Percentiles rank a stretch among this genome's conserved stretches.
Evolutionary conservation across 331 rosid species (phyloP).

Genomic region (Acacia pycnantha): DNA sequence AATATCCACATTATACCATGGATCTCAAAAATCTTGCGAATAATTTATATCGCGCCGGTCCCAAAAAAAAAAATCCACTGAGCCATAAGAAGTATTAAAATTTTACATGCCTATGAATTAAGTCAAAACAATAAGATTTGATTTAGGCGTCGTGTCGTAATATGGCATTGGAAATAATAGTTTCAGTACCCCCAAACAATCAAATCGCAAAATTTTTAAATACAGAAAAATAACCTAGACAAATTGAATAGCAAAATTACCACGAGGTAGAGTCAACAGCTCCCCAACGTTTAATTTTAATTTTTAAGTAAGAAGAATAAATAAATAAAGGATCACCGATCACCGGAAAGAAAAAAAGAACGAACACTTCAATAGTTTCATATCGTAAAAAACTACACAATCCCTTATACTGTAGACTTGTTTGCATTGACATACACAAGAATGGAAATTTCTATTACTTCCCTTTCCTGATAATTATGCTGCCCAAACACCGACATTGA

Average conservation of each 20-base stretch:
- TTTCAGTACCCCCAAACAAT: neutral
- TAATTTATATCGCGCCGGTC: neutral
- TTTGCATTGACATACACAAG: neutral
- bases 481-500: conserved; percentile 14
- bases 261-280: neutral
- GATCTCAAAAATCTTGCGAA: conserved; percentile 7
- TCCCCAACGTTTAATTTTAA: neutral
- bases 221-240: neutral
- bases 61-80: neutral
- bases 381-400: neutral
- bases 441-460: neutral
- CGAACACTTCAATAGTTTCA: neutral
- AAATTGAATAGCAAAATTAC: neutral
- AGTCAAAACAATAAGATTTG: conserved; percentile 9
- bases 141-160: neutral
- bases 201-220: neutral
- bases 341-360: neutral
- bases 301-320: neutral
- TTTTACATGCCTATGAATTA: neutral
- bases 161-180: neutral
- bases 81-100: neutral
- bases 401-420: neutral
- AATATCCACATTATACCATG: neutral
- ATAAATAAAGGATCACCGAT: neutral
- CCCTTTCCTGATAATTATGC: neutral